Evolutionary conservation across 352 stramenopile species (phyloP).

Genomic region (Phytophthora ramorum): DNA sequence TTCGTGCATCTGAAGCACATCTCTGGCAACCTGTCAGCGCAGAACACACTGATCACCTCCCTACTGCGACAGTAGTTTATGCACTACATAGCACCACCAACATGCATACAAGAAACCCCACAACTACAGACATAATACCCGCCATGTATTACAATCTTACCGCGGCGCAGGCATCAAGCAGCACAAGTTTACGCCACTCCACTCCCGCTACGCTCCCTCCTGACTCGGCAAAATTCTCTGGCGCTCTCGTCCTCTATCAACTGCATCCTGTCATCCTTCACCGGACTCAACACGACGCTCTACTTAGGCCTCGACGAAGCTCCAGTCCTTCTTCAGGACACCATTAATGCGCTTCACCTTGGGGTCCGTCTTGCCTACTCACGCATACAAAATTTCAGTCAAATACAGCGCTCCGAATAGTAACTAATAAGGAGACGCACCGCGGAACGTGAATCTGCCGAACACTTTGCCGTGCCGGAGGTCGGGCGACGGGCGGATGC

Average conservation of each 20-base stretch:
- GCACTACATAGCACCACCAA: neutral
- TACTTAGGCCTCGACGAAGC: conserved; percentile 28
- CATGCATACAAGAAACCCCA: neutral
- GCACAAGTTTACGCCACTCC: conserved; percentile 6
- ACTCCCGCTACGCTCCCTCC: neutral
- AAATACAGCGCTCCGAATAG: neutral
- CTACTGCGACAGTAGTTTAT: neutral
- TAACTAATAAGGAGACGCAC: conserved; percentile 41
- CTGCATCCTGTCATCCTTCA: conserved; percentile 1
- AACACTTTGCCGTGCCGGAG: conserved; percentile 90
- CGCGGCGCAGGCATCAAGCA: conserved; percentile 11
- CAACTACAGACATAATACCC: conserved; percentile 37
- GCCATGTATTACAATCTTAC: conserved; percentile 40
- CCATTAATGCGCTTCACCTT: conserved; percentile 83
- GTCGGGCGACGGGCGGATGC: conserved; percentile 71
- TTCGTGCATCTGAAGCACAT: neutral
- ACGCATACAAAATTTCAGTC: conserved; percentile 14
- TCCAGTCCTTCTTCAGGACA: conserved; percentile 81
- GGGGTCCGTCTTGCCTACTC: conserved; percentile 68
- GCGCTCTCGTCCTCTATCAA: conserved; percentile 27
- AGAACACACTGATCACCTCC: neutral
- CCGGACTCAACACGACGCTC: conserved; percentile 2
- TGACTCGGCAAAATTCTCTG: conserved; percentile 3
- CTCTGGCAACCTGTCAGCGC: neutral
- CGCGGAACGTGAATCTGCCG: conserved; percentile 82